Evolutionary conservation across 768 basidiomycete genomes (phyloP).

Genomic region (Sarcomyxa edulis): DNA sequence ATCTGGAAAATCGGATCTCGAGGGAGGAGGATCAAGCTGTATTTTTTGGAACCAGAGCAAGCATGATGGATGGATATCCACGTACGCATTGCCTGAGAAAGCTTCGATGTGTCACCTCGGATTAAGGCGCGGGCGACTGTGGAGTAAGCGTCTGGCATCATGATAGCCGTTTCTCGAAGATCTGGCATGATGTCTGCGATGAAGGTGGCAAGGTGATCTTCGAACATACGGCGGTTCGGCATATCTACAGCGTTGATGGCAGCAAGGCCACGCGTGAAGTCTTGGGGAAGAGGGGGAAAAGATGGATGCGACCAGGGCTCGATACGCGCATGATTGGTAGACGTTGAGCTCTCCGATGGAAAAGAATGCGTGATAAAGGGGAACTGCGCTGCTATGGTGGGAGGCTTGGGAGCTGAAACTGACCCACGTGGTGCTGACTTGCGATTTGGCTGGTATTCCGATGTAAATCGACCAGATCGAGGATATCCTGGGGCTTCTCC

Average conservation of each 20-base stretch:
- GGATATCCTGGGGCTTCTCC: slow-evolving; percentile 10
- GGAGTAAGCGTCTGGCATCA: slow-evolving; percentile 50
- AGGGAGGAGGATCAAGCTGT: slow-evolving; percentile 53
- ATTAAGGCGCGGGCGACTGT: slow-evolving; percentile 44
- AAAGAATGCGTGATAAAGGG: slow-evolving; percentile 43
- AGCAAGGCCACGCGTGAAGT: slow-evolving; percentile 49
- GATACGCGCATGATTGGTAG: slow-evolving; percentile 34
- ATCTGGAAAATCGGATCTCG: slow-evolving; percentile 54
- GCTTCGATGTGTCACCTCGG: slow-evolving; percentile 30
- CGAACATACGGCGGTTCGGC: slow-evolving; percentile 50
- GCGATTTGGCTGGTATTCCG: slow-evolving; percentile 5
- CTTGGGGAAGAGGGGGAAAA: slow-evolving; percentile 57
- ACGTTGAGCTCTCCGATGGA: slow-evolving; percentile 28
- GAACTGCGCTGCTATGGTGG: slow-evolving; percentile 18
- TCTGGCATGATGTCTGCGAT: slow-evolving; percentile 45
- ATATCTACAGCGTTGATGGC: slow-evolving; percentile 52
- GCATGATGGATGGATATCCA: slow-evolving; percentile 61
- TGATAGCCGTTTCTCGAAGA: slow-evolving; percentile 55
- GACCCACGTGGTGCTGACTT: slow-evolving; percentile 11
- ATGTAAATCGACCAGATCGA: slow-evolving; percentile 8
- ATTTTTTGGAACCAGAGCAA: slow-evolving; percentile 54
- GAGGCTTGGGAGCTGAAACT: slow-evolving; percentile 17
- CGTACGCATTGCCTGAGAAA: slow-evolving; percentile 32
- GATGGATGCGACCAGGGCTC: slow-evolving; percentile 57
- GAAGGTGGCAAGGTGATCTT: slow-evolving; percentile 44